Evolutionary conservation across 441 rosid species (phyloP).

Genomic region (Viola pubescens): DNA sequence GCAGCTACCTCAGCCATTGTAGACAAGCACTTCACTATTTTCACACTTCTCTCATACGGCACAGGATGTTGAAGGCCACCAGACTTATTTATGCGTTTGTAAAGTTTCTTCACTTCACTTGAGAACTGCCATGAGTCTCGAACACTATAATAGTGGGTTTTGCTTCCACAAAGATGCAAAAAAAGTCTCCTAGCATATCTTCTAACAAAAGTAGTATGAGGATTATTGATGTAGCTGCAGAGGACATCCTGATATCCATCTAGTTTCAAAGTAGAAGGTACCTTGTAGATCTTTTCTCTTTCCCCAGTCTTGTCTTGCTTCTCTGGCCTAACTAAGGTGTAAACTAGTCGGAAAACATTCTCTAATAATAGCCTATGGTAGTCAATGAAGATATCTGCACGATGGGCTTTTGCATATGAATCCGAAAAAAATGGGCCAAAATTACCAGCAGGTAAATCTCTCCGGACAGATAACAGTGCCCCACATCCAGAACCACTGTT

Average conservation of each 20-base stretch:
- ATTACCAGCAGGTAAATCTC: conserved; percentile 96
- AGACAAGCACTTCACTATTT: conserved; percentile 90
- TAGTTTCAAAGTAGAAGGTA: conserved; percentile 65
- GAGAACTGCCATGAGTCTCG: conserved; percentile 99
- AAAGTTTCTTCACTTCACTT: conserved; percentile 76
- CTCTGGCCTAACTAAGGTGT: conserved; percentile 95
- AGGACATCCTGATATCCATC: conserved; percentile 98
- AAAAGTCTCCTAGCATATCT: conserved; percentile 99
- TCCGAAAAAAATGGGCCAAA: conserved; percentile 98
- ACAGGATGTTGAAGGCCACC: conserved; percentile 88
- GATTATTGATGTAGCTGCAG: conserved; percentile 97
- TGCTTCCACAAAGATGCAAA: conserved; percentile 98
- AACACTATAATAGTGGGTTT: conserved; percentile 94
- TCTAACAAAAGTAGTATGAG: conserved; percentile 90
- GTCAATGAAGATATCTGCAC: conserved; percentile 84
- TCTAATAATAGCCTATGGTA: conserved; percentile 90
- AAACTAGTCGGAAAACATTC: conserved; percentile 90
- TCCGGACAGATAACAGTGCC: conserved; percentile 77
- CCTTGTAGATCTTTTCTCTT: conserved; percentile 72
- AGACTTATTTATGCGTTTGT: conserved; percentile 89
- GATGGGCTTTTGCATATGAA: conserved; percentile 96
- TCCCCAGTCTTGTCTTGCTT: conserved; percentile 97
- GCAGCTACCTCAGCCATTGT: conserved; percentile 95
- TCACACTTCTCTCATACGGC: conserved; percentile 93
- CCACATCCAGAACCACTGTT: conserved; percentile 95